These are phyloP conservation scores for Plasmodium chabaudi DNA, from an alignment of 169 alveolate genomes.

Conservation along the genomic window DNA sequence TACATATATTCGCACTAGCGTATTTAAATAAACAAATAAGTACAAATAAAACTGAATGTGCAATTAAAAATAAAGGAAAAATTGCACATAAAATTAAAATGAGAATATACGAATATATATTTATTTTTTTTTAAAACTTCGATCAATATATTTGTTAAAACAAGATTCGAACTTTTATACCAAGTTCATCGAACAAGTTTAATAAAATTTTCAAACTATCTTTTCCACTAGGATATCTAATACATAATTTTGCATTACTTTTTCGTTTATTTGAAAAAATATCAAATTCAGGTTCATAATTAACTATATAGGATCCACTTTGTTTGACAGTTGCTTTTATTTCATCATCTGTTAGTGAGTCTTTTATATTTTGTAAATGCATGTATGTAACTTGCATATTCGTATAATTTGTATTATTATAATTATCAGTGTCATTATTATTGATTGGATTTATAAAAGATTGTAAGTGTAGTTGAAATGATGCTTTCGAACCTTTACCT, in stretches of 20 bases:
- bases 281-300: conserved; percentile 68
- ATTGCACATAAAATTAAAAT: no score
- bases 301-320: conserved; percentile 50
- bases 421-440: conserved; percentile 11
- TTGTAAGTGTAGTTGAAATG: conserved; percentile 43
- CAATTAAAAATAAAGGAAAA: no score
- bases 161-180: conserved; percentile 24
- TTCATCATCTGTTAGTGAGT: conserved; percentile 59
- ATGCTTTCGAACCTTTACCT: conserved; percentile 43
- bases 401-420: conserved; percentile 1
- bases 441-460: conserved; percentile 11
- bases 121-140: no score
- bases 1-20: no score
- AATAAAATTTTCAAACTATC: conserved; percentile 24
- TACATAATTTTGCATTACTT: conserved; percentile 69
- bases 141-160: not conserved
- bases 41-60: no score
- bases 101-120: no score
- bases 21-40: no score
- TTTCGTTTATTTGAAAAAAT: conserved; percentile 42
- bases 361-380: conserved; percentile 37
- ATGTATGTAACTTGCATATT: conserved; percentile 32
- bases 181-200: conserved; percentile 21
- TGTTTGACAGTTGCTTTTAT: conserved; percentile 43
- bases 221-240: conserved; percentile 47